A percentile compares a stretch with the other conserved stretches of the same genome.
Evolutionary conservation across 306 rosid genomes (phyloP).

Genomic region (Nissolia schottii): DNA sequence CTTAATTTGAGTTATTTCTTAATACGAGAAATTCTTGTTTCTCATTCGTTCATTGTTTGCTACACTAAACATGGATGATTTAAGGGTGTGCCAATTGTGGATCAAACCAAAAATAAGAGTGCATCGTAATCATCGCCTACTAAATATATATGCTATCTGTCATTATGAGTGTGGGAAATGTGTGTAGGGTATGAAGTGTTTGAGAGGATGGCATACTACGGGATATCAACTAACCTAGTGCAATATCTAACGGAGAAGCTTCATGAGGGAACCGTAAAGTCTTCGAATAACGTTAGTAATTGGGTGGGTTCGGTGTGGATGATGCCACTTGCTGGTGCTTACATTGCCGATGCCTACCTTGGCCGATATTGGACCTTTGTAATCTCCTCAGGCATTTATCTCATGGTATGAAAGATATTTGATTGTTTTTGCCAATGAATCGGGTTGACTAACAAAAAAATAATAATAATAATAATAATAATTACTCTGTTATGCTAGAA

Average conservation of each 20-base stretch:
- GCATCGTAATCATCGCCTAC: no score
- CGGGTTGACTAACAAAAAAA: no score
- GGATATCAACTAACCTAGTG: constrained; percentile 63
- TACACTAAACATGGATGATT: no score
- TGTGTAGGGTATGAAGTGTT: constrained; percentile 57
- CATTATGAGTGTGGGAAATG: neutral
- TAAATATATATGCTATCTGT: no score
- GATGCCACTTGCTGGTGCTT: constrained; percentile 61
- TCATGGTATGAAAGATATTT: constrained; percentile 39
- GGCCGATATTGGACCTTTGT: constrained; percentile 75
- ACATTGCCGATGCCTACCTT: constrained; percentile 57
- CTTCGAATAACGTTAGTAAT: constrained; percentile 67
- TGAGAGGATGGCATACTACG: constrained; percentile 87
- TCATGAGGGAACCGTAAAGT: constrained; percentile 66
- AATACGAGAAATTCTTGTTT: no score
- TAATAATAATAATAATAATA: no score
- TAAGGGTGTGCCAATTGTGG: no score
- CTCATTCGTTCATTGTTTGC: no score
- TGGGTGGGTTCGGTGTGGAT: constrained; percentile 72
- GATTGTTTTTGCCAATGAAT: no score
- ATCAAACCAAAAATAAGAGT: no score
- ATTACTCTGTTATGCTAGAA: no score
- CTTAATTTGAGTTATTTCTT: neutral
- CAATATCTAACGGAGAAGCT: constrained; percentile 56
- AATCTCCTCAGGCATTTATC: constrained; percentile 48